phyloP scores from a whole-genome alignment of 2,329 filamentous ascomycete genomes.

The Allantophomopsis lycopodina region DNA sequence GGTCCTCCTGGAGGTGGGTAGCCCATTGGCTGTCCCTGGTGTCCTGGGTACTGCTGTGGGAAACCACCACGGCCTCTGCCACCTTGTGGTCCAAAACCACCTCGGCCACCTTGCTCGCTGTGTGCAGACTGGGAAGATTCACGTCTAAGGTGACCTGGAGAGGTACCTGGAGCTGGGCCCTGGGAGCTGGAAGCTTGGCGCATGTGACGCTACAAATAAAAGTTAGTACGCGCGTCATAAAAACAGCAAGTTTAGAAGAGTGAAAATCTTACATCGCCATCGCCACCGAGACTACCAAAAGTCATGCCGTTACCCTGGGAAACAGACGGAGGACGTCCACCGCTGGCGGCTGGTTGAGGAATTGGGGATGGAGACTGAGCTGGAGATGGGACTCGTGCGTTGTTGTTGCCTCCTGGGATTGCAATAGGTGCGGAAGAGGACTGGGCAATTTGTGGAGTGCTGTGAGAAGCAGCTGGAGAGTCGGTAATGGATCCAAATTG shows the following conservation, averaged over 20 bases:
- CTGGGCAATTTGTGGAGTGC: constrained; percentile 42
- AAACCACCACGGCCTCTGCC: constrained; percentile 45
- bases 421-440: constrained; percentile 38
- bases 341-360: constrained; percentile 71
- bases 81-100: constrained; percentile 34
- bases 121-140: constrained; percentile 78
- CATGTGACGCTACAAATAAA: constrained; percentile 44
- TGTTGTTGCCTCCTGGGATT: constrained; percentile 41
- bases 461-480: constrained; percentile 53
- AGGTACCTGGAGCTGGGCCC: constrained; percentile 44
- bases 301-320: constrained; percentile 57
- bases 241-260: neutral
- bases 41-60: constrained; percentile 23
- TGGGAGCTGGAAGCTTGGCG: constrained; percentile 51
- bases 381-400: constrained; percentile 69
- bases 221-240: constrained; percentile 5
- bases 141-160: constrained; percentile 68
- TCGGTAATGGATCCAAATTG: constrained; percentile 70
- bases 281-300: constrained; percentile 73
- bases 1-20: constrained; percentile 29
- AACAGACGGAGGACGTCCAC: constrained; percentile 67
- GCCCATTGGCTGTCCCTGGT: constrained; percentile 32
- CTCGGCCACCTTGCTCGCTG: constrained; percentile 46
- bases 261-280: constrained; percentile 58
- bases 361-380: constrained; percentile 86